Evolutionary conservation across 208 protist species (phyloP).

Genomic region (Acanthamoeba royreba): DNA sequence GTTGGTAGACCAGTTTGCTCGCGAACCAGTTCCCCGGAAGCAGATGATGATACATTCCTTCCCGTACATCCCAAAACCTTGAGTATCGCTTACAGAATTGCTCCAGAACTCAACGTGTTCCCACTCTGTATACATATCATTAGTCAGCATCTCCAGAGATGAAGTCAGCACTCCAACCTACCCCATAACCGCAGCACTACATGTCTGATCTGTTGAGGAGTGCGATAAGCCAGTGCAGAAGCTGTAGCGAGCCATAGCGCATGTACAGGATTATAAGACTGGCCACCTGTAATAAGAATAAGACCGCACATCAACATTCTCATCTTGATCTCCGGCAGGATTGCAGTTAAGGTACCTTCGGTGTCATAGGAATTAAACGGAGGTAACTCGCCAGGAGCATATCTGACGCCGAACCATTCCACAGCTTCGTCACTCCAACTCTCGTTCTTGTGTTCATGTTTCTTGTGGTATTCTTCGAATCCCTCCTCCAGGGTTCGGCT

Average conservation of each 20-base stretch:
- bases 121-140: neutral
- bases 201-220: neutral
- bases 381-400: neutral
- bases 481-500: neutral
- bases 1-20: conserved; percentile 29
- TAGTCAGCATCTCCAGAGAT: neutral
- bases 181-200: neutral
- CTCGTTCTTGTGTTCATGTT: neutral
- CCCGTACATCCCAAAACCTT: conserved; percentile 33
- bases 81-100: neutral
- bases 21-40: conserved; percentile 20
- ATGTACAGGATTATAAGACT: neutral
- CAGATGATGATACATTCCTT: neutral
- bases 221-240: neutral
- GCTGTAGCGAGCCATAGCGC: neutral
- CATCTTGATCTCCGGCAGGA: too few relatives aligned
- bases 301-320: neutral
- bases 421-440: neutral
- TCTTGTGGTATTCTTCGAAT: neutral
- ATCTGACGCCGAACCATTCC: neutral
- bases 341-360: neutral
- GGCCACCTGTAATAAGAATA: neutral
- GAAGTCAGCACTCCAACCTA: neutral
- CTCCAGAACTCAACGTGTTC: neutral
- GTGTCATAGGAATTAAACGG: neutral